Base-by-base conservation (phyloP, 2,329 filamentous ascomycete genomes). In the Pseudogymnoascus sp. region DNA sequence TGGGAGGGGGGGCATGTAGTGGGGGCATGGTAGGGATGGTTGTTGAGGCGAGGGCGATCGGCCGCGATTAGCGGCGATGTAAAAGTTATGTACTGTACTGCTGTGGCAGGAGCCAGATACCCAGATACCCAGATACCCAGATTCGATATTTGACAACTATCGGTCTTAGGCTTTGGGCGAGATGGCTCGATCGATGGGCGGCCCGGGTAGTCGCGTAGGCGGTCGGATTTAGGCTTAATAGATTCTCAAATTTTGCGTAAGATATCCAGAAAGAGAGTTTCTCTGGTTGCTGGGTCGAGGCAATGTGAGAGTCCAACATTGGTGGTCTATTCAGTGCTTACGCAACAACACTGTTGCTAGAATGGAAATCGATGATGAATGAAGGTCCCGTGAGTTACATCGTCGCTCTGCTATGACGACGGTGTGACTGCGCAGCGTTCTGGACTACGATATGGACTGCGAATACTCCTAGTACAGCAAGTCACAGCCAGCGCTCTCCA, bases 371-470 rank as follows among this genome's bases (percentile, higher is more conserved):
- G 12, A 48, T 48, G 42, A 48, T 48, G 42, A 48, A 48, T 29
- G 42, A 48, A 48, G 21, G 42, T 27, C 42, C 42, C 42, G 42
- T 48, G 42, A 48, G 42, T 48, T 48, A 48, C 42, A 48, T 48
- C 42, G 42, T 5, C 42, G 13, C 25, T 48, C 42, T 48, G 6
- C 42, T 29, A 48, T 48, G 42, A 48, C 42, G 42, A 29, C 42
- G 42, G 25, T 48, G 42, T 9, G 42, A 48, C 42, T 48, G 5
- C 13, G 6, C 29, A 29, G 13, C 7, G 42, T n/a, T 48, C 42
- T 48, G 42, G 42, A 48, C 42, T 29, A 9, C 25, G 42, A 48
- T 29, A 29, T 48, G 25, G 42, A 48, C 42, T 48, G 12, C 12
- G 12, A 48, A 25, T n/a, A 29, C 21, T 12, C 25, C 25, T 29